phyloP scores from a whole-genome alignment of 2,329 filamentous ascomycete species.

The Lanzia echinophila region DNA sequence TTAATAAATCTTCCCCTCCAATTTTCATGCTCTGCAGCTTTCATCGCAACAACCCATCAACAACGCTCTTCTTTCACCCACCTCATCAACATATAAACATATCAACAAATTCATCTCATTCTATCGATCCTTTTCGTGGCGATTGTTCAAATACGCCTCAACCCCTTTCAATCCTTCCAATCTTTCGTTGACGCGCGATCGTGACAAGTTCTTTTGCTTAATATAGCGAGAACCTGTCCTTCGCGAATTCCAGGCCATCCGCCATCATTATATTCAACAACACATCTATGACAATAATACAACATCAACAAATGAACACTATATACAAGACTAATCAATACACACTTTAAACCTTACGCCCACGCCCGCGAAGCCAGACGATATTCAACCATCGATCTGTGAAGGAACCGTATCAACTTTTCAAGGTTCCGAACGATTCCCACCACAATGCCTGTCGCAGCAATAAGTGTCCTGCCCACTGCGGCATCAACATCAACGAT shows the following conservation, averaged over 20 bases:
- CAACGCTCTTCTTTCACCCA: constrained; percentile 10
- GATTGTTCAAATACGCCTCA: constrained; percentile 24
- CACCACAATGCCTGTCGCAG: constrained; percentile 58
- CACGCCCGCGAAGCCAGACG: constrained; percentile 31
- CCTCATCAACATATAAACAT: constrained; percentile 1
- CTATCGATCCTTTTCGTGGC: background rate
- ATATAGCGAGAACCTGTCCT: constrained; percentile 13
- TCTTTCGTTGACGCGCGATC: constrained; percentile 14
- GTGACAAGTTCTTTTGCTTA: constrained; percentile 19
- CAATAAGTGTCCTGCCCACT: constrained; percentile 48
- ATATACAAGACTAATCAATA: constrained; percentile 42
- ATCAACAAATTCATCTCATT: constrained; percentile 16
- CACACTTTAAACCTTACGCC: constrained; percentile 65
- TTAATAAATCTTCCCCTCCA: too few species aligned
- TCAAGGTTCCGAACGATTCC: background rate
- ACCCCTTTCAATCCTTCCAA: background rate
- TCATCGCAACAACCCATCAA: constrained; percentile 18
- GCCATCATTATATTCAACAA: constrained; percentile 35
- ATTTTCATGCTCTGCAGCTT: too few species aligned
- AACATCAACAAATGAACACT: constrained; percentile 45
- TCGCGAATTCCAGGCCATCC: constrained; percentile 20
- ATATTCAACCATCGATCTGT: constrained; percentile 33
- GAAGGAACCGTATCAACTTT: constrained; percentile 14
- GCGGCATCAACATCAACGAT: constrained; percentile 55
- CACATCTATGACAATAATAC: constrained; percentile 49